Evolutionary conservation across 352 stramenopile genomes (phyloP).

Genomic region (Phytophthora crassamura): DNA sequence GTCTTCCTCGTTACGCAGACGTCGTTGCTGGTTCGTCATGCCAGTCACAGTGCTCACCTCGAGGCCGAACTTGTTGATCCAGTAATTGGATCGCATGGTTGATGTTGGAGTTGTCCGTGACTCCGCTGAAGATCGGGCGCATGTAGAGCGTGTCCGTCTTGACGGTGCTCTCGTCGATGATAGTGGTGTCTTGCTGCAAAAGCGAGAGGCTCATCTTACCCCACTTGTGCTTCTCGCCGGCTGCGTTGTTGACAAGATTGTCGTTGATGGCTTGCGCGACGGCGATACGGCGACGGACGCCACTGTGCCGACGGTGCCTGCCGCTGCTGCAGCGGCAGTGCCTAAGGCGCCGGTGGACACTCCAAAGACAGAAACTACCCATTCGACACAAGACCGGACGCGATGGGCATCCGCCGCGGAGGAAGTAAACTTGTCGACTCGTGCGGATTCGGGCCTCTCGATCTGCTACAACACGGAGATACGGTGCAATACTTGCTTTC

Average conservation of each 20-base stretch:
- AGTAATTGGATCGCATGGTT: constrained; percentile 57
- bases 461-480: no score
- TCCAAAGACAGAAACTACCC: constrained; percentile 42
- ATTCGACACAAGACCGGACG: constrained; percentile 30
- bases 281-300: constrained; percentile 30
- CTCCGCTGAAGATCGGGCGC: constrained; percentile 63
- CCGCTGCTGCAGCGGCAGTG: constrained; percentile 23
- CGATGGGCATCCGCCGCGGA: constrained; percentile 12
- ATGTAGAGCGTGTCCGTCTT: constrained; percentile 53
- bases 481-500: no score
- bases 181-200: constrained; percentile 56
- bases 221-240: constrained; percentile 41
- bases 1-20: constrained; percentile 1
- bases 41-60: constrained; percentile 33
- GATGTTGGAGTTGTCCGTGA: constrained; percentile 47
- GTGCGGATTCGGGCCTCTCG: no score
- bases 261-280: constrained; percentile 46
- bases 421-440: no score
- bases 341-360: constrained; percentile 36
- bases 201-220: constrained; percentile 54
- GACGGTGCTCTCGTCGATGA: constrained; percentile 46
- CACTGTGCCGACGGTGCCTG: constrained; percentile 25
- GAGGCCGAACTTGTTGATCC: constrained; percentile 54
- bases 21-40: constrained; percentile 19
- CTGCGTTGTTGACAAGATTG: constrained; percentile 36